A percentile compares a stretch with the other conserved stretches of the same genome.
phyloP scores from a whole-genome alignment of 140 eudicot genomes.

The Erigeron philadelphicus region DNA sequence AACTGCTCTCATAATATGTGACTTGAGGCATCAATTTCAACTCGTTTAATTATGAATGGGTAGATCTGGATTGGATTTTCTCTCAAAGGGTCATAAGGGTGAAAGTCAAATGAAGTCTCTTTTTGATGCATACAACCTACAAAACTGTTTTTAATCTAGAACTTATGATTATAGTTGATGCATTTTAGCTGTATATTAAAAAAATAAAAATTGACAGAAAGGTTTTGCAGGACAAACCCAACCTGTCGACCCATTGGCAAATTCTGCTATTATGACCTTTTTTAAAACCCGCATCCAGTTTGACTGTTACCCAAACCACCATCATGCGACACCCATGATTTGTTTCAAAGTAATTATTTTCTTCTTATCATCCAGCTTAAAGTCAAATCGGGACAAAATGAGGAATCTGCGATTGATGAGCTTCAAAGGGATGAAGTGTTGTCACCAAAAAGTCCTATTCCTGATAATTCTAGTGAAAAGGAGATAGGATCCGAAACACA shows the following conservation, averaged over 20 bases:
- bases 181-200: background rate
- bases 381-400: conserved; percentile 51
- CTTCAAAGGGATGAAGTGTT: conserved; percentile 37
- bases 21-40: too few relatives aligned
- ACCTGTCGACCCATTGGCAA: background rate
- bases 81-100: background rate
- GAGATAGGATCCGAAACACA: conserved; percentile 48
- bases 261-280: background rate
- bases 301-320: background rate
- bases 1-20: background rate
- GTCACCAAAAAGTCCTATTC: conserved; percentile 33
- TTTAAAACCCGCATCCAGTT: background rate
- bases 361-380: conserved; percentile 44
- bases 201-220: background rate
- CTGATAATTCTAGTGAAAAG: conserved; percentile 39
- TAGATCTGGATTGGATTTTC: too few relatives aligned
- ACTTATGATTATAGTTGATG: background rate
- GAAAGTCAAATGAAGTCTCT: background rate
- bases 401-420: conserved; percentile 44
- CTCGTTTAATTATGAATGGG: too few relatives aligned
- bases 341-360: background rate
- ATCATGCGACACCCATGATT: background rate
- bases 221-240: background rate
- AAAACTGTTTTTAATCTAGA: background rate
- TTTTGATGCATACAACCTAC: background rate